Base-by-base conservation (phyloP, 495 filamentous ascomycete species). In the Letharia lupina region DNA sequence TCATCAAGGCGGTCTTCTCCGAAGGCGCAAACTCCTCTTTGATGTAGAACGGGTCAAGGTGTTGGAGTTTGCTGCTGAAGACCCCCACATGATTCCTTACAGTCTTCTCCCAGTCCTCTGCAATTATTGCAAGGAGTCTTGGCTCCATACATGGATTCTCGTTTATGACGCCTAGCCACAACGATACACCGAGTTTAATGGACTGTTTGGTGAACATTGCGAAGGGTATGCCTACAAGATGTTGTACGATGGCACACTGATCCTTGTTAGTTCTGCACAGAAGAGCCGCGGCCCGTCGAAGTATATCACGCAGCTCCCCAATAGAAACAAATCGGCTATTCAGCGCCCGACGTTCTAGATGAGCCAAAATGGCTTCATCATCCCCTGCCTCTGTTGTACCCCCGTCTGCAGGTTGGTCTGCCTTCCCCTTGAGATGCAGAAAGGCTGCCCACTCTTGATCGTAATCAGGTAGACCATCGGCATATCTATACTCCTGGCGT, bases 141-240 rank as follows among this genome's bases (percentile, higher is more conserved):
- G 93, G 80, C 72, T 96, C 90, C 77, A 96, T 85, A 58, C 81
- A 82, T 20, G 93, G 92, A 71, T 96, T 98, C 72, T 98, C 95
- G 73, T 98, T 93, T 69, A 98, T 97, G 10, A 97, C 88, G 39
- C 93, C 91, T 54, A 96, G 84, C 95, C 95, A 99, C 12, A 98
- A 82, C 23, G 93, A 96, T 41, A 98, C 87, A 23, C 95, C 95
- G 12, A 96, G 85, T 70, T 96, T 95, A 73, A 99, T 94, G 20
- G 91, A 90, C 73, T 96, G 91, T 75, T 95, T 96, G 7, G 89
- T 93, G 74, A 99, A 98, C 33, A 94, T 84, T 40, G 82, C 81
- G 77, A 98, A 99, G 3, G 95, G 95, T 67, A 98, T 90, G 58
- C 83, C 83, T 63, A 99, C 94, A 39, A 99, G 80, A 71, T 93